Percentiles rank a stretch among this genome's conserved stretches.
Evolutionary conservation across 805 yeast species (phyloP).

Genomic region (Barnettozyma vustinii): DNA sequence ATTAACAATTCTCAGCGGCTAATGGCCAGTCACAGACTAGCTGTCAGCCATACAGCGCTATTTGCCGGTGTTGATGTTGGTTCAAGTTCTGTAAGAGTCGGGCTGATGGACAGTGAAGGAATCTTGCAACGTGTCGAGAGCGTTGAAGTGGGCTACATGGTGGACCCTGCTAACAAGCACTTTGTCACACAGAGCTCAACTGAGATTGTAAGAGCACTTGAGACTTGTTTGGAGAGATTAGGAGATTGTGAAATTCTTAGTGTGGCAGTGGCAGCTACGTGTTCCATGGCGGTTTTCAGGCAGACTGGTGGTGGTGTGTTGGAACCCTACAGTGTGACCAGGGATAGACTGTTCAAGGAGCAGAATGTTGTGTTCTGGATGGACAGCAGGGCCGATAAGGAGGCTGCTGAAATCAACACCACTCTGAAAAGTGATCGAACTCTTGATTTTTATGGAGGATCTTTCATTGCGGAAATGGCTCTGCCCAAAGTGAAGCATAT

Average conservation of each 20-base stretch:
- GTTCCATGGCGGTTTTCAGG: slow-evolving; percentile 47
- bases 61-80: slow-evolving; percentile 45
- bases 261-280: slow-evolving; percentile 48
- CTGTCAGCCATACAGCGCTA: neutral
- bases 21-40: neutral
- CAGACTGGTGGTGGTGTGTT: slow-evolving; percentile 12
- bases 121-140: slow-evolving; percentile 10
- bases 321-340: slow-evolving; percentile 31
- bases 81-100: slow-evolving; percentile 43
- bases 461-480: slow-evolving; percentile 53
- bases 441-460: slow-evolving; percentile 34
- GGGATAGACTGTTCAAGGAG: slow-evolving; percentile 16
- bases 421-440: slow-evolving; percentile 13
- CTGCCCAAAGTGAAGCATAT: slow-evolving; percentile 45
- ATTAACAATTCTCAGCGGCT: neutral
- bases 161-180: slow-evolving; percentile 16
- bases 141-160: slow-evolving; percentile 23
- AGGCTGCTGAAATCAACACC: slow-evolving; percentile 26
- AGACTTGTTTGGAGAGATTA: slow-evolving; percentile 21
- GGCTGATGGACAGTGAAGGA: slow-evolving; percentile 22
- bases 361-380: slow-evolving; percentile 54
- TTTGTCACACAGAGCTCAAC: slow-evolving; percentile 36
- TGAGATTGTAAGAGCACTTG: slow-evolving; percentile 33
- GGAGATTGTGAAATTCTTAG: slow-evolving; percentile 17
- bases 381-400: slow-evolving; percentile 42